Conservation (phyloP, 257 asterid species). For the Capsicum chinense region DNA sequence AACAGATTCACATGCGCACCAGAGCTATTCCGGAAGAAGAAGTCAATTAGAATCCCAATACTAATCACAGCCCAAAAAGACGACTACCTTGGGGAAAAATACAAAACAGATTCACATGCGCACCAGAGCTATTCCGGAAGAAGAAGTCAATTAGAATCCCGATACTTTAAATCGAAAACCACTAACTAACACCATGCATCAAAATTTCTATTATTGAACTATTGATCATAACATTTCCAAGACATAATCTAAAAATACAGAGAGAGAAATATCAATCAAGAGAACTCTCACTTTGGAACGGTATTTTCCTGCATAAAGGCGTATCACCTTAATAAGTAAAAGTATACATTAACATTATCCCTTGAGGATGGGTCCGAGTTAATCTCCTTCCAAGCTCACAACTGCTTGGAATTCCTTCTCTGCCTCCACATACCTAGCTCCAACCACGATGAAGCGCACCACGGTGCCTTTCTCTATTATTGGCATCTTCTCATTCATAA, state of each 20-base stretch:
- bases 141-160: no score
- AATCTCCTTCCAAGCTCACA: constrained; percentile 74
- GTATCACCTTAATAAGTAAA: constrained; percentile 6
- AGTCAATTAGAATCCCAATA: no score
- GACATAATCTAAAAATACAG: background rate
- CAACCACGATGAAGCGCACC: constrained; percentile 60
- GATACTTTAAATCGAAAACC: no score
- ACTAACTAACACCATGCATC: background rate
- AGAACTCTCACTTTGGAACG: background rate
- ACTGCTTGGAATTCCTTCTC: constrained; percentile 69
- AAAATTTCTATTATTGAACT: background rate
- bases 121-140: no score
- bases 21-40: no score
- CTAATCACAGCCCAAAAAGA: no score
- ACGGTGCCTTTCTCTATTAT: constrained; percentile 55
- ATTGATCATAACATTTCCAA: background rate
- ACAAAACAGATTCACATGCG: no score
- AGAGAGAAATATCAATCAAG: background rate
- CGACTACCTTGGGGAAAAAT: no score
- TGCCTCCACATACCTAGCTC: constrained; percentile 65
- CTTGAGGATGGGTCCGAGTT: constrained; percentile 59
- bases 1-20: no score
- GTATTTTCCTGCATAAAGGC: background rate
- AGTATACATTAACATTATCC: background rate
- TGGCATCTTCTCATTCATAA: constrained; percentile 47